Evolutionary conservation across 176 grass and related monocot species (phyloP), one percentile per base, ranked within the genome.

Genomic region (Poa pratensis): DNA sequence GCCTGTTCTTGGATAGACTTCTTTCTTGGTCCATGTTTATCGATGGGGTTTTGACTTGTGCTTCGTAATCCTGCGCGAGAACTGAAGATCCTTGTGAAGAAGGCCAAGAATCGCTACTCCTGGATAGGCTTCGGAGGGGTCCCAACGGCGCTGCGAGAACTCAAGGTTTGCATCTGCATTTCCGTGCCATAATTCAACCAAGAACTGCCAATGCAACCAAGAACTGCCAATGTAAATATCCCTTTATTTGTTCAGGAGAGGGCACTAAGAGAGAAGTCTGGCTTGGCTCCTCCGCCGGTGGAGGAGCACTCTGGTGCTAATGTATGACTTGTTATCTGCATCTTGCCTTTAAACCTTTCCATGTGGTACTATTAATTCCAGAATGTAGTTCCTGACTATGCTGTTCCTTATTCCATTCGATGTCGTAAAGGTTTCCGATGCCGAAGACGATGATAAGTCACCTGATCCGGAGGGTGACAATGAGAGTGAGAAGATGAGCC

Each of bases 61-160:
- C 14, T 75, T 75, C 3, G 13, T 27, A 60, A 69, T 45, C 2
- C 2, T 43, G 2, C 35, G 8, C 3, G 52, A 9, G 27, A 17
- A 61, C 58, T 61, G 35, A 67, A 98, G 96, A 89, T 98, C 26
- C 89, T 98, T 49, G 55, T 67, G 28, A 95, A 81, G 90, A 96
- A 96, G 84, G 96, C 89, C 77, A 99, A 96, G 79, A 99, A 99
- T 49, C 83, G 85, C 16, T 99, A 96, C 78, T 90, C 86, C 15
- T 99, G 96, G 96, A 94, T 96, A 72, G 96, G 96, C 22, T 94
- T 95, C 76, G 83, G 70, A 26, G 93, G 90, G 22, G 90, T 96
- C 64, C 88, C 91, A 2, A 92, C 86, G 53, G 96, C 93, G 11
- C 59, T 99, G 75, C 84, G 79, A 42, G 90, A 94, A 57, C 91